These are phyloP conservation scores for Amphichorda felina DNA, from an alignment of 2,329 filamentous ascomycete genomes.

Conservation along the genomic window DNA sequence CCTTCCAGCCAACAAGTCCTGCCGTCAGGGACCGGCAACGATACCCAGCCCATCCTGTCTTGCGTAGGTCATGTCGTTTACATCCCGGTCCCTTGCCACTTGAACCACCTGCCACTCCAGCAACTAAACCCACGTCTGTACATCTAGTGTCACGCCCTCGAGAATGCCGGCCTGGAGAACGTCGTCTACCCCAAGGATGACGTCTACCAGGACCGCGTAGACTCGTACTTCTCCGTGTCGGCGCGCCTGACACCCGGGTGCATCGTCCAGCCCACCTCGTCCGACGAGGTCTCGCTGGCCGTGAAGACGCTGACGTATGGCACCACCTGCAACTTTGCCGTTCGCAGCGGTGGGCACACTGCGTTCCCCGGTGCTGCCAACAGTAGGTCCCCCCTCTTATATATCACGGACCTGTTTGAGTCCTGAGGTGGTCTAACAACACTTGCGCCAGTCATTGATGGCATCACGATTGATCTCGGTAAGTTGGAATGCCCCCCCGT, in stretches of 20 bases:
- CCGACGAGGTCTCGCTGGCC: conserved; percentile 9
- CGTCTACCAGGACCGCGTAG: conserved; percentile 7
- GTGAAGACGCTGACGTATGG: conserved; percentile 6
- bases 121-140: too few relatives aligned
- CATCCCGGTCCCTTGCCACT: too few relatives aligned
- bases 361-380: conserved; percentile 5
- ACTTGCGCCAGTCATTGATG: conserved; percentile 7
- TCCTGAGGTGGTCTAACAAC: neutral
- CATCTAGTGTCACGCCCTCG: neutral
- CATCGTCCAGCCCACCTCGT: conserved; percentile 10
- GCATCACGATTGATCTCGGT: conserved; percentile 7
- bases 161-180: conserved; percentile 1
- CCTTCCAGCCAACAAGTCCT: conserved; percentile 2
- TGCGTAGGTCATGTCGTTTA: too few relatives aligned
- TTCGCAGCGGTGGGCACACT: conserved; percentile 8
- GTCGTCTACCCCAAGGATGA: conserved; percentile 5
- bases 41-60: neutral
- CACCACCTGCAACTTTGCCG: conserved; percentile 6
- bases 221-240: conserved; percentile 12
- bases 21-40: neutral
- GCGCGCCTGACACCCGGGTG: conserved; percentile 8
- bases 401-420: neutral
- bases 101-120: too few relatives aligned
- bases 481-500: neutral
- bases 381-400: conserved; percentile 2